Percentiles rank a stretch among this genome's conserved stretches.
Conservation (phyloP, 805 yeast species). For the Lipomyces sp. region DNA sequence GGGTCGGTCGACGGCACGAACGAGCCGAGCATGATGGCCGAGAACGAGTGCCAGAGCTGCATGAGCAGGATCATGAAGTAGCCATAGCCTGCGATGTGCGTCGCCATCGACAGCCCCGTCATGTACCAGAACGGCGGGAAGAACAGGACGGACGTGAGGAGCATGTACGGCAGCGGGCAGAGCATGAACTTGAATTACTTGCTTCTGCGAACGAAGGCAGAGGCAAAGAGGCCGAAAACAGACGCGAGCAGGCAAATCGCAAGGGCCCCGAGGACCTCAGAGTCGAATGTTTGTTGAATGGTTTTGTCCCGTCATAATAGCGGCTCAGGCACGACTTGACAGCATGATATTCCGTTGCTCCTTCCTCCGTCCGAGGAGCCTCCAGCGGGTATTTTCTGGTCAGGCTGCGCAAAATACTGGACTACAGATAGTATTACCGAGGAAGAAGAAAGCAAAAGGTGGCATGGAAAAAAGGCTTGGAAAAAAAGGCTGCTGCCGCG, state of each 20-base stretch:
- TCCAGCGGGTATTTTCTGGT: too few species aligned
- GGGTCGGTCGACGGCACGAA: constrained; percentile 41
- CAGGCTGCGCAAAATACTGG: too few species aligned
- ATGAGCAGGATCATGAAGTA: constrained; percentile 42
- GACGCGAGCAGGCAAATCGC: constrained; percentile 59
- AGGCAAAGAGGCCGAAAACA: too few species aligned
- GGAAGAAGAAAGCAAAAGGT: too few species aligned
- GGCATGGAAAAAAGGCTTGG: too few species aligned
- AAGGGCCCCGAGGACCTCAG: constrained; percentile 61
- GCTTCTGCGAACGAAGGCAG: constrained; percentile 55
- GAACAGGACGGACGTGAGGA: constrained; percentile 57
- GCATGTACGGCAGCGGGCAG: constrained; percentile 59
- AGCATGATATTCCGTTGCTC: too few species aligned
- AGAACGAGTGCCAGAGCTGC: constrained; percentile 31
- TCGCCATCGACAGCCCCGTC: constrained; percentile 58
- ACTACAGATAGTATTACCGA: too few species aligned
- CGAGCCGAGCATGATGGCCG: constrained; percentile 44
- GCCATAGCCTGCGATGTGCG: constrained; percentile 43
- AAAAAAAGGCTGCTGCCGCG: too few species aligned
- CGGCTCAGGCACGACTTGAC: too few species aligned
- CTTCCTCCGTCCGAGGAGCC: too few species aligned
- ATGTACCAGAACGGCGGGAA: constrained; percentile 68
- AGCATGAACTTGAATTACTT: constrained; percentile 49
- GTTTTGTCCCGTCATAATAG: constrained; percentile 60
- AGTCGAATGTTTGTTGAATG: constrained; percentile 56